Evolutionary conservation across 768 basidiomycete species (phyloP), one percentile per base, ranked within the genome.

Genomic region (Tylopilus vinaceipallidus): DNA sequence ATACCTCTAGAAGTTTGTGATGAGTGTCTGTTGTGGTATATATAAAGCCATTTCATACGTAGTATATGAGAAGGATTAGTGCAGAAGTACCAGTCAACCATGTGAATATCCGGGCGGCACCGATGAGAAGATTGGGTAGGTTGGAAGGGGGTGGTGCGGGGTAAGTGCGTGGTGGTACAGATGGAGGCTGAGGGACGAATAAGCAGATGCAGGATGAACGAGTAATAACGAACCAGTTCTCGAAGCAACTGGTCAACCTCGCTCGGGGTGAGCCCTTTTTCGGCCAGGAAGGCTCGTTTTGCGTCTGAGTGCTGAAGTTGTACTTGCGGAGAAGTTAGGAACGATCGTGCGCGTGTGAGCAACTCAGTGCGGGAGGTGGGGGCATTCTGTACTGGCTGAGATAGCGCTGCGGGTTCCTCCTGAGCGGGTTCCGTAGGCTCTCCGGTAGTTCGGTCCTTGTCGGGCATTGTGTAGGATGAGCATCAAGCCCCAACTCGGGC

Each of bases 71-170:
- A 14, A 84, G 59, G 11, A 86, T 61, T 2, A 74, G 66, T 1
- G 81, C 77, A 38, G 84, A 82, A 10, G 84, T 77, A 6, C 88
- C 84, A 2, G 77, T 73, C 48, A 87, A 60, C 89, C 87, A 91
- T 7, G 71, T 69, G 42, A 86, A 76, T 17, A 88, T 66, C 36
- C 85, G 77, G 22, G 73, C 67, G 16, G 83, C 66, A 3, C 83
- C 86, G 11, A 82, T 64, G n/a, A 91, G 69, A 33, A 90, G 74
- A 38, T 75, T 74, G 0, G 87, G 87, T 1, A 91, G 68, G 57
- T 78, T 80, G 3, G 88, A 90, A 3, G 86, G 86, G 5, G 82
- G 79, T 11, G 74, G 77, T 52, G 78, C 79, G 4, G 88, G 88
- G 58, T 91, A 91, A 41, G 83, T 82, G 55, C 86, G 77, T 0